Percentiles rank a stretch among this genome's conserved stretches.
Conservation (phyloP, 2,329 filamentous ascomycete species). For the Phialocephala subalpina region DNA sequence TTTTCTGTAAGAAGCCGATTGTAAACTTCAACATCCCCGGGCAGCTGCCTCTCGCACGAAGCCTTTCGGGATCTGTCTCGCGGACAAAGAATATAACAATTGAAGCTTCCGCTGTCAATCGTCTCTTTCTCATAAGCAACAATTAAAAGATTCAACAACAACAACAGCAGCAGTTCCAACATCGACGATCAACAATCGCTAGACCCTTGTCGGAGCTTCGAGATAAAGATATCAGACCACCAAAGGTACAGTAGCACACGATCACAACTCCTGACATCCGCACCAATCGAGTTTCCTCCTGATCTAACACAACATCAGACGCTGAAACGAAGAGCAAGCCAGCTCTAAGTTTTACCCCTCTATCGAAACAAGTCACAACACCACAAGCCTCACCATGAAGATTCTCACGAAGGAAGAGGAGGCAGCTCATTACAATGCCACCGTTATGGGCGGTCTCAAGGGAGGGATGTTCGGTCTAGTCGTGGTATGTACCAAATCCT, state of each 20-base stretch:
- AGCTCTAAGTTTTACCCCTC: not conserved
- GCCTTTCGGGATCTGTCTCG: conserved; percentile 20
- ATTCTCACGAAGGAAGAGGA: conserved; percentile 95
- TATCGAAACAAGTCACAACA: not conserved
- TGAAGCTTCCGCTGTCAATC: conserved; percentile 6
- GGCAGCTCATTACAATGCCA: conserved; percentile 80
- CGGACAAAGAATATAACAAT: not conserved
- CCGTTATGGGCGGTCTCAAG: conserved; percentile 79
- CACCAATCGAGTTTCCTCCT: not conserved
- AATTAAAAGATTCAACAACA: not conserved
- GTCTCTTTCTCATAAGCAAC: not conserved
- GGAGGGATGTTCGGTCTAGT: conserved; percentile 76
- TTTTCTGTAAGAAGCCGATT: conserved; percentile 20
- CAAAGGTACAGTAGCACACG: not conserved
- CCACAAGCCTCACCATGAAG: conserved; percentile 72
- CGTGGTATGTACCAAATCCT: conserved; percentile 62
- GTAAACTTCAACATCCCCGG: conserved; percentile 17
- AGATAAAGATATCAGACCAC: conserved; percentile 1
- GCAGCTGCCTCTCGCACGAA: conserved; percentile 5
- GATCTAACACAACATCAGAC: not conserved
- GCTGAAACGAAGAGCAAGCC: not conserved
- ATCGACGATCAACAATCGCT: not conserved
- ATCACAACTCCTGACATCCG: not conserved
- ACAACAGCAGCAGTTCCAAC: not conserved
- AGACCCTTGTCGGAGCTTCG: not conserved